Evolutionary conservation across 768 basidiomycete species (phyloP).

Genomic region (Lactarius hengduanensis): DNA sequence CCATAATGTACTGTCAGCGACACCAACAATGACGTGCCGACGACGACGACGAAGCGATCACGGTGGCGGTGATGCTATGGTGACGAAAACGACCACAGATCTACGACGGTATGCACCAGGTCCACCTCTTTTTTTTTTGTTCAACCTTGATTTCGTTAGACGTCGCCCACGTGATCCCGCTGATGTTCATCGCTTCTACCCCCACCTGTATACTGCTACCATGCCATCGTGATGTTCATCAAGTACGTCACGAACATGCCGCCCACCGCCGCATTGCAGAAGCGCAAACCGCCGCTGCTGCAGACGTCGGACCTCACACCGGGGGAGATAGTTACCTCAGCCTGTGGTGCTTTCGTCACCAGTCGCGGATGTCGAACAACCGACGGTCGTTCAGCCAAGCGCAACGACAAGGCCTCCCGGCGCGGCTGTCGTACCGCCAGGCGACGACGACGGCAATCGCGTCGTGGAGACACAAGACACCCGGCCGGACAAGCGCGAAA

Average conservation of each 20-base stretch:
- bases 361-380: neutral
- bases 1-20: no score
- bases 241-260: constrained; percentile 62
- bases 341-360: neutral
- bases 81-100: no score
- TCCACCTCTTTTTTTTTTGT: constrained; percentile 9
- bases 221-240: constrained; percentile 72
- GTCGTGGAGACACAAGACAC: no score
- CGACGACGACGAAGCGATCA: no score
- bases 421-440: no score
- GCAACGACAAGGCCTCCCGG: neutral
- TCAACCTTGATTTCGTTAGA: constrained; percentile 40
- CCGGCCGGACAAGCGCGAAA: no score
- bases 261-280: constrained; percentile 13
- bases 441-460: no score
- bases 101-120: constrained; percentile 58
- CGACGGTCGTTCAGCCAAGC: neutral
- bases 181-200: constrained; percentile 70
- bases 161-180: constrained; percentile 67
- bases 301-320: neutral
- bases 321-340: neutral
- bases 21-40: no score
- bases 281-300: neutral
- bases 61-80: no score
- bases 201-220: constrained; percentile 77